These are phyloP conservation scores for Rhododendron mucronatum DNA, from an alignment of 148 eudicot species.

Conservation along the genomic window DNA sequence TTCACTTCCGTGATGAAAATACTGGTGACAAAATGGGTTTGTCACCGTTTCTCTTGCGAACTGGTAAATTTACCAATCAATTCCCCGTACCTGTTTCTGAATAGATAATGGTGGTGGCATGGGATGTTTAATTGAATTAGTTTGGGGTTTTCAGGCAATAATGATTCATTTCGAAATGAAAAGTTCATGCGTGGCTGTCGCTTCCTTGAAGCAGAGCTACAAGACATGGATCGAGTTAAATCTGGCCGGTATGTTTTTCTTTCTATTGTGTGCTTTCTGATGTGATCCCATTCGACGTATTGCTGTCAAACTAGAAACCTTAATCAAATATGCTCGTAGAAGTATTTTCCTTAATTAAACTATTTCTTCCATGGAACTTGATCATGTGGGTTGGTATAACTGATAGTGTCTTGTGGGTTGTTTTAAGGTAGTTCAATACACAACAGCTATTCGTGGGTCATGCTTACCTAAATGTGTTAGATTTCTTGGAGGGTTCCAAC, in stretches of 20 bases:
- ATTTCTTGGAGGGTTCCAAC: too few relatives aligned
- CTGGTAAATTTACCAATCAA: slow-evolving; percentile 21
- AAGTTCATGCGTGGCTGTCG: slow-evolving; percentile 88
- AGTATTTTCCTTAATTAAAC: background rate
- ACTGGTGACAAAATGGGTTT: slow-evolving; percentile 76
- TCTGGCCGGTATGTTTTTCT: slow-evolving; percentile 63
- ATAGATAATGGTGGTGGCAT: background rate
- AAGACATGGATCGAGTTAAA: slow-evolving; percentile 77
- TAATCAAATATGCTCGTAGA: background rate
- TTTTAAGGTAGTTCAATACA: slow-evolving; percentile 8
- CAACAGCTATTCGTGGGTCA: slow-evolving; percentile 3
- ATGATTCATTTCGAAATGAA: slow-evolving; percentile 79
- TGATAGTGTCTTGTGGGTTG: slow-evolving; percentile 5
- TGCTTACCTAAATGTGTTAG: background rate
- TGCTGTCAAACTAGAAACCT: background rate
- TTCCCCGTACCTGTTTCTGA: background rate
- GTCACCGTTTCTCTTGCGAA: slow-evolving; percentile 58
- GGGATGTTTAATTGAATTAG: background rate
- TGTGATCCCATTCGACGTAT: background rate
- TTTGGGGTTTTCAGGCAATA: slow-evolving; percentile 43
- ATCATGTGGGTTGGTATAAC: slow-evolving; percentile 25
- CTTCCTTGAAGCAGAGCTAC: slow-evolving; percentile 93
- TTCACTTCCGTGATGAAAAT: slow-evolving; percentile 81
- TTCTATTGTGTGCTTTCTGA: background rate
- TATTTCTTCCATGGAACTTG: slow-evolving; percentile 20